Evolutionary conservation across 2,329 filamentous ascomycete species (phyloP), one percentile per base, ranked within the genome.

Genomic region (Corinectria fuckeliana): DNA sequence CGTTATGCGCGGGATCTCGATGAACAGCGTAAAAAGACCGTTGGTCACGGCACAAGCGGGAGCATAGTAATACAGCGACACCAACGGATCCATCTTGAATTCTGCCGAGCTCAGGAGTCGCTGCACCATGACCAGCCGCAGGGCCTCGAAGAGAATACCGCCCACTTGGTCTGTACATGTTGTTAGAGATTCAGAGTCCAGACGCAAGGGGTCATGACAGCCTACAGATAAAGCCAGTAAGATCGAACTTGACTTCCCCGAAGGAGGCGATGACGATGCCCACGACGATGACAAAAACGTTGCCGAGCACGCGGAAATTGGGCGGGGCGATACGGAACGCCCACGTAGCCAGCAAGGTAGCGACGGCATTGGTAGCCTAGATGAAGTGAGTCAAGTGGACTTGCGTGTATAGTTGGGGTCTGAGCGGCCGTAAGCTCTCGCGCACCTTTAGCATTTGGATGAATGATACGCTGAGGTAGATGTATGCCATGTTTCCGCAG

Each of bases 61-160:
- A 20, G 56, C 56, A 26, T 59, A 59, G 18, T 59, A 59, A 11
- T 59, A 59, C 28, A 59, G 28, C 14, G 56, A 59, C 10, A 59
- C 56, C 28, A 59, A 36, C 2, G 56, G 56, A 21, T 59, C 56
- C 56, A 59, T 59, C 28, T 59, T 59, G 45, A 59, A 59, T 45
- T 59, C 56, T 4, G 56, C 56, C 10, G 56, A 59, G 50, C 56
- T 59, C 5, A 59, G 30, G 1, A 59, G 50, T 8, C 56, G 56
- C 16, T 59, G 56, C 5, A 59, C 56, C 50, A 59, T 50, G 25
- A 59, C 56, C 25, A 59, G 56, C 16, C 56, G 56, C 38, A 59
- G 36, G 11, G 56, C 56, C 38, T 59, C 56, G 8, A 59, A 59
- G 30, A 59, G 25, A n/a, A 59, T 59, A 11, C 56, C 56, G n/a